phyloP scores from a whole-genome alignment of 305 asterid species.

The Vinca major region DNA sequence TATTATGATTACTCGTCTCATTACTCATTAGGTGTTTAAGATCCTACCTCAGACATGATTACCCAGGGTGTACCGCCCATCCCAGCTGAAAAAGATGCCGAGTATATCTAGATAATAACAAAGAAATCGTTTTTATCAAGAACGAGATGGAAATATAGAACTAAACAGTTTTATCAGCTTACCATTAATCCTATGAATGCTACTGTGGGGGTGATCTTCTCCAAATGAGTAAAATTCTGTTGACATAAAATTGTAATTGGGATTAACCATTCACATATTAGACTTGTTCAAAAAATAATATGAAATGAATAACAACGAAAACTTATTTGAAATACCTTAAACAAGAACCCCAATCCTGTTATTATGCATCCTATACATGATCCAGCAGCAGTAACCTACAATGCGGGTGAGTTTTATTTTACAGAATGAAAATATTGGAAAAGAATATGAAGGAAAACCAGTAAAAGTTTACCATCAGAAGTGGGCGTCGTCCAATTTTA shows the following conservation, averaged over 20 bases:
- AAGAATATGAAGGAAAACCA: neutral
- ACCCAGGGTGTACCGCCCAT: slow-evolving; percentile 98
- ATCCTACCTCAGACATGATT: slow-evolving; percentile 80
- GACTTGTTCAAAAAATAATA: neutral
- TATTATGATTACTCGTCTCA: neutral
- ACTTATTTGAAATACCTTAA: slow-evolving; percentile 41
- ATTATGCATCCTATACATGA: slow-evolving; percentile 72
- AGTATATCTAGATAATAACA: slow-evolving; percentile 37
- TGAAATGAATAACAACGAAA: slow-evolving; percentile 1
- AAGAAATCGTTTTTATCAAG: neutral
- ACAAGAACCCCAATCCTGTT: slow-evolving; percentile 53
- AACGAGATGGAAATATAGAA: neutral
- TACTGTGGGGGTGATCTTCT: slow-evolving; percentile 9
- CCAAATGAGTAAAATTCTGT: slow-evolving; percentile 10
- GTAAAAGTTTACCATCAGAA: slow-evolving; percentile 42
- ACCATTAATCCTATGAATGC: slow-evolving; percentile 18
- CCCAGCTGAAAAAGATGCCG: slow-evolving; percentile 76
- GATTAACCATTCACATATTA: neutral
- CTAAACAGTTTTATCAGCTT: neutral
- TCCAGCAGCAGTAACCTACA: slow-evolving; percentile 64
- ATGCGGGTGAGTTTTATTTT: slow-evolving; percentile 8
- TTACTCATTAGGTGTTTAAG: neutral
- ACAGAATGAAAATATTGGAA: neutral
- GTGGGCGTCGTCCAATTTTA: slow-evolving; percentile 62
- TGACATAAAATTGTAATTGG: neutral